Evolutionary conservation across 2,329 filamentous ascomycete species (phyloP), one percentile per base, ranked within the genome.

Genomic region (Talaromyces sp.): DNA sequence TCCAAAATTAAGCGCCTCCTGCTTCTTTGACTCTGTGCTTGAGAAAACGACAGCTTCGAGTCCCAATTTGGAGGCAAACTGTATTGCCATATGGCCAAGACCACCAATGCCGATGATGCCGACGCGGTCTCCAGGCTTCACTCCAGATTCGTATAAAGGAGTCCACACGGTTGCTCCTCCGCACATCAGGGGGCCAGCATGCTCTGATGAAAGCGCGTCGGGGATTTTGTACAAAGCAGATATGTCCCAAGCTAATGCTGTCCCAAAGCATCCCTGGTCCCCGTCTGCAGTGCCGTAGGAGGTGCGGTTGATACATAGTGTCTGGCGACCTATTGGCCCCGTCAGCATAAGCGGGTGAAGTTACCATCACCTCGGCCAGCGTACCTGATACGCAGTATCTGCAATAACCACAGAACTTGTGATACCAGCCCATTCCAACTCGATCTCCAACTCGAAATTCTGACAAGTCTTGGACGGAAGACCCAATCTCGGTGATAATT

Each of bases 61-160:
- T 13, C 87, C 88, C 1, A 94, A 78, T 1, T 90, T 90, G 70
- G 84, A 87, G 0, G 90, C 88, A 75, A 86, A 92, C 65, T 91
- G 81, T 13, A 94, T 74, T 0, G 85, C 91, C 68, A 93, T 87
- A 73, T 94, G 90, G 5, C 90, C 0, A 73, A 92, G 79, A 0
- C 90, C 90, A 33, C 90, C 90, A 8, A 92, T 79, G 3, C 90
- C 89, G n/a, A 91, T 81, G 57, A 93, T 84, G 0, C 85, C 90
- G 0, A 93, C 88, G 9, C 78, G 82, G 74, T 90, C 90, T 1
- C 88, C 90, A 0, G 88, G 86, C 74, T 90, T 90, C 1, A 88
- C 90, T 0, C 88, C 85, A 24, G 41, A 43, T 2, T 87, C 86
- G 31, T 83, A 84, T 8, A 93, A 77, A 0, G 90, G 89, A 1